These are phyloP conservation scores for Xylariaceae sp. DNA, from an alignment of 2,329 filamentous ascomycete genomes.

Conservation along the genomic window DNA sequence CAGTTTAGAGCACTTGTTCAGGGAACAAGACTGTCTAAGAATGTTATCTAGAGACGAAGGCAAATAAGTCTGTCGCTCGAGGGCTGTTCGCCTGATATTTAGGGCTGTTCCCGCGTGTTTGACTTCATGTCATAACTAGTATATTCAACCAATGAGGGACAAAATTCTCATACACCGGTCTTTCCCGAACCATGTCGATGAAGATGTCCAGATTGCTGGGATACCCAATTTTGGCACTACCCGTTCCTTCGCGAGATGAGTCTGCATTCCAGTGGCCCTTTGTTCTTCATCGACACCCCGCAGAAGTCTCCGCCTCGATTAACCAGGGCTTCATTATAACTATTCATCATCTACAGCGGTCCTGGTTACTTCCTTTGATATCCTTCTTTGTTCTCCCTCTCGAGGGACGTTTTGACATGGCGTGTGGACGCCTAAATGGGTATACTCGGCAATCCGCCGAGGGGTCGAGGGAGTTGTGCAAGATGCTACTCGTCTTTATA, in stretches of 20 bases:
- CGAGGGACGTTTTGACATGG: constrained; percentile 24
- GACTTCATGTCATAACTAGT: background rate
- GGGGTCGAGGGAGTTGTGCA: constrained; percentile 17
- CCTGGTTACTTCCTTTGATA: constrained; percentile 32
- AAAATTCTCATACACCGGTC: constrained; percentile 1
- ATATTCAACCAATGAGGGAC: background rate
- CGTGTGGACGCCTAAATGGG: constrained; percentile 14
- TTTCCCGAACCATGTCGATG: constrained; percentile 15
- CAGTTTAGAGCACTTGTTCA: too few relatives aligned
- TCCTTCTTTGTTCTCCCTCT: constrained; percentile 27
- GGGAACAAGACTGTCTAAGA: too few relatives aligned
- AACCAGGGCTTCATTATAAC: constrained; percentile 25
- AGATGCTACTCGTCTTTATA: constrained; percentile 31
- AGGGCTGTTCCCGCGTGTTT: background rate
- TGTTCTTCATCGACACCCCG: constrained; percentile 24
- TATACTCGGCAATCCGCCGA: constrained; percentile 16
- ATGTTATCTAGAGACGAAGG: too few relatives aligned
- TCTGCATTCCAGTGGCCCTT: constrained; percentile 35
- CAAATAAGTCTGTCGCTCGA: background rate
- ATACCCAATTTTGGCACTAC: constrained; percentile 13
- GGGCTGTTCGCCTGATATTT: background rate
- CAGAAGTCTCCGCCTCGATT: constrained; percentile 13
- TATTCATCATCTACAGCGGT: constrained; percentile 29
- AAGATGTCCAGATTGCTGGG: constrained; percentile 18
- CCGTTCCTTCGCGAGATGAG: constrained; percentile 26